A percentile compares a stretch with the other conserved stretches of the same genome.
These are phyloP conservation scores for Phytopythium oedochilum DNA, from an alignment of 352 stramenopile species.

Conservation along the genomic window DNA sequence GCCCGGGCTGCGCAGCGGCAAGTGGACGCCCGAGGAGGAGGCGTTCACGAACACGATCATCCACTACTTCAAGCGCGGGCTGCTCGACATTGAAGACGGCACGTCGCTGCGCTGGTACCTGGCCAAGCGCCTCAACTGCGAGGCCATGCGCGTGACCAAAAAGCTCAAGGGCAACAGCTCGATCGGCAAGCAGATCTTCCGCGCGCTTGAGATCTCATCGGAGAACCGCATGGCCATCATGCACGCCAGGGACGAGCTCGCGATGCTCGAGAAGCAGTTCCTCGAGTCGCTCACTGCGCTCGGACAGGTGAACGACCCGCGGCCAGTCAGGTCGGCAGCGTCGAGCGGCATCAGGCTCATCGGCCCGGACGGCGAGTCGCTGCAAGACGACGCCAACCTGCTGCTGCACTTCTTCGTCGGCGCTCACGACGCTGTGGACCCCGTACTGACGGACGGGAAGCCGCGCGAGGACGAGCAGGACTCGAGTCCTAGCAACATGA, in stretches of 20 bases:
- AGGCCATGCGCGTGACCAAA: slow-evolving; percentile 87
- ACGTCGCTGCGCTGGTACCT: slow-evolving; percentile 85
- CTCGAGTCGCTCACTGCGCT: slow-evolving; percentile 53
- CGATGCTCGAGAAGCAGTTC: slow-evolving; percentile 62
- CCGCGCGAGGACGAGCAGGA: background rate
- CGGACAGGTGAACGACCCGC: slow-evolving; percentile 1
- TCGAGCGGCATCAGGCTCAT: background rate
- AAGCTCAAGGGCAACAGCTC: slow-evolving; percentile 88
- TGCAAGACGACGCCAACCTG: slow-evolving; percentile 59
- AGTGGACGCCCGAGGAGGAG: slow-evolving; percentile 83
- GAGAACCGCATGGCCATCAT: slow-evolving; percentile 53
- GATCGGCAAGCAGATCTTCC: slow-evolving; percentile 88
- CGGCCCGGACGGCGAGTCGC: background rate
- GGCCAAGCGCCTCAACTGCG: slow-evolving; percentile 79
- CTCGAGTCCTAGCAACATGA: slow-evolving; percentile 12
- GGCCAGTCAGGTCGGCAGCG: background rate
- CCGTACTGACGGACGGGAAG: slow-evolving; percentile 8
- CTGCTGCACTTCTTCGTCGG: slow-evolving; percentile 75
- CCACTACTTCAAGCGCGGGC: slow-evolving; percentile 79
- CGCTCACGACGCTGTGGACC: slow-evolving; percentile 38
- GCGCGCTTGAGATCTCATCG: slow-evolving; percentile 57
- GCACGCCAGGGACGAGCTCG: slow-evolving; percentile 47
- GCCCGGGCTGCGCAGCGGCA: slow-evolving; percentile 73
- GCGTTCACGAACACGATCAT: slow-evolving; percentile 83
- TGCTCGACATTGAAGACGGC: slow-evolving; percentile 77